phyloP scores from a whole-genome alignment of 2,329 filamentous ascomycete species.

The Fusarium sp. region DNA sequence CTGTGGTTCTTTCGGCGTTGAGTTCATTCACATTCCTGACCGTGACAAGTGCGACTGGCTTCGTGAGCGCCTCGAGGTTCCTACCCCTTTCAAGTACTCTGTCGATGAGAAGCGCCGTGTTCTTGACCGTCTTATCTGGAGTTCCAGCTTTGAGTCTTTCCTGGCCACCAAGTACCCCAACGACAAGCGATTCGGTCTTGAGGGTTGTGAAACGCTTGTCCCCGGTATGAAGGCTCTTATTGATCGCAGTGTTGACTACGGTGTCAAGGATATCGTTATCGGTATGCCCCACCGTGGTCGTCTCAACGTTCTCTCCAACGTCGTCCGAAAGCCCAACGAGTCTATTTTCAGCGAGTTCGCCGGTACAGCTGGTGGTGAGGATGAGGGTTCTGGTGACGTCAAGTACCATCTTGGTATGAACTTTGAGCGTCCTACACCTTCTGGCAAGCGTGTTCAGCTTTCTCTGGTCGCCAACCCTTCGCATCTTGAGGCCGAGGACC shows the following conservation, averaged over 20 bases:
- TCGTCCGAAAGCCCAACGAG: slow-evolving; percentile 98
- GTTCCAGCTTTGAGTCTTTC: slow-evolving; percentile 96
- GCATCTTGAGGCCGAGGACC: slow-evolving; percentile 97
- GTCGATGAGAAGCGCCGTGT: slow-evolving; percentile 98
- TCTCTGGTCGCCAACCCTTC: slow-evolving; percentile 98
- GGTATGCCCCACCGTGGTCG: slow-evolving; percentile 99
- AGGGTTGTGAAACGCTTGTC: slow-evolving; percentile 96
- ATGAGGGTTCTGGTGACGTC: slow-evolving; percentile 97
- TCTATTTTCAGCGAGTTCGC: slow-evolving; percentile 99
- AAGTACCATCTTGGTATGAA: slow-evolving; percentile 99
- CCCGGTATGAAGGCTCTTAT: slow-evolving; percentile 99
- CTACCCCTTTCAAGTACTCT: slow-evolving; percentile 94
- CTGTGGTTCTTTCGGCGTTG: slow-evolving; percentile 95
- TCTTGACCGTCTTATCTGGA: slow-evolving; percentile 97
- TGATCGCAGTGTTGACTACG: slow-evolving; percentile 97
- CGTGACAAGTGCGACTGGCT: slow-evolving; percentile 99
- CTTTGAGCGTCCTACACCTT: slow-evolving; percentile 97
- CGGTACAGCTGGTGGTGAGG: slow-evolving; percentile 84
- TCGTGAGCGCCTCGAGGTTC: slow-evolving; percentile 92
- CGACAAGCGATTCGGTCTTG: slow-evolving; percentile 98
- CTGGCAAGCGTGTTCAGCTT: slow-evolving; percentile 98
- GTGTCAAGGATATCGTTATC: slow-evolving; percentile 98
- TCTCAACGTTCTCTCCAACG: slow-evolving; percentile 97
- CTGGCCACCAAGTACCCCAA: slow-evolving; percentile 98
- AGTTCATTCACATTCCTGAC: slow-evolving; percentile 99